Percentiles rank a stretch among this genome's conserved stretches.
phyloP scores from a whole-genome alignment of 352 stramenopile genomes.

The Pythium volutum region DNA sequence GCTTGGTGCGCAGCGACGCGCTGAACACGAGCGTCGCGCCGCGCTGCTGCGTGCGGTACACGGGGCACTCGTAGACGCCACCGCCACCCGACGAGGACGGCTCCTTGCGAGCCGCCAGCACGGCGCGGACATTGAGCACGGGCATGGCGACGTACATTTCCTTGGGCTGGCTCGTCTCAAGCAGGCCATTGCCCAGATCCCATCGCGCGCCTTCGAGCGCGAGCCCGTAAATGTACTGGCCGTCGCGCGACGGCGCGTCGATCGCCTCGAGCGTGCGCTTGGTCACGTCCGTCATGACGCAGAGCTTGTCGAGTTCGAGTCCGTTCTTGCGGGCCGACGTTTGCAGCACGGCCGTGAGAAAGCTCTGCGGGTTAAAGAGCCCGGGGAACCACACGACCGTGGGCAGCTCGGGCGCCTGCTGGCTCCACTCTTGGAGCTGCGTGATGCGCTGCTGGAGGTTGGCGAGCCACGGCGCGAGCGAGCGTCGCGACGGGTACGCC shows the following conservation, averaged over 20 bases:
- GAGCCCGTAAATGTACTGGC: constrained; percentile 88
- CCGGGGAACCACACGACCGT: constrained; percentile 82
- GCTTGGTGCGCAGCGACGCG: constrained; percentile 85
- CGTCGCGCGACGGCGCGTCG: constrained; percentile 85
- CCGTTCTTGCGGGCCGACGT: constrained; percentile 67
- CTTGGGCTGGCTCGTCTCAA: constrained; percentile 81
- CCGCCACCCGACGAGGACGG: constrained; percentile 12
- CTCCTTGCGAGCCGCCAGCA: constrained; percentile 47
- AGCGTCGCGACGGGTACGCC: constrained; percentile 76
- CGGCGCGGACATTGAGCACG: constrained; percentile 87
- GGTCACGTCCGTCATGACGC: constrained; percentile 79
- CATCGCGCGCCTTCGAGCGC: constrained; percentile 89
- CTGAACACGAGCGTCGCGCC: constrained; percentile 89
- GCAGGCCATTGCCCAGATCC: constrained; percentile 73
- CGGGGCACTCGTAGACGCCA: constrained; percentile 84
- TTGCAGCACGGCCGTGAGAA: constrained; percentile 81
- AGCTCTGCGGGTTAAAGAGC: constrained; percentile 84
- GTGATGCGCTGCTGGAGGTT: constrained; percentile 84
- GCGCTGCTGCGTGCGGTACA: constrained; percentile 91
- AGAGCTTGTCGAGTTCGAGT: constrained; percentile 82
- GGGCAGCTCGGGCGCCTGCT: constrained; percentile 70
- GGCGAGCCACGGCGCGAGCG: constrained; percentile 76
- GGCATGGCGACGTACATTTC: constrained; percentile 92
- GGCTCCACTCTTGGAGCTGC: constrained; percentile 87
- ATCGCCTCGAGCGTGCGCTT: constrained; percentile 82